Evolutionary conservation across 371 early-diverging fungal genomes (phyloP).

Genomic region (Coemansia sp.): DNA sequence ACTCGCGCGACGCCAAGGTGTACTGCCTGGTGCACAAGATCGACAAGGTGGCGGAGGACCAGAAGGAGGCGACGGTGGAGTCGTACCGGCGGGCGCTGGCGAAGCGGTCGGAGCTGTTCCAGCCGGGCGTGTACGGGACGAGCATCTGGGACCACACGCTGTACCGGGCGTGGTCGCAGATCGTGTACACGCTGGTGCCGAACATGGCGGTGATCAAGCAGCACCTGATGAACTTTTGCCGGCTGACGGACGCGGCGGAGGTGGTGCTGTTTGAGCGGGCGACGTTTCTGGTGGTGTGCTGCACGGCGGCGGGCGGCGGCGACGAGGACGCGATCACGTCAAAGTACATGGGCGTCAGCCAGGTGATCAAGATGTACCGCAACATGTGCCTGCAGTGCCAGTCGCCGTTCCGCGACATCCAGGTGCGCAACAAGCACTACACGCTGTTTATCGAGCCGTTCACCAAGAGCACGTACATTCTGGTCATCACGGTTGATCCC

Average conservation of each 20-base stretch:
- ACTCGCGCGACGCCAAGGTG: conserved; percentile 87
- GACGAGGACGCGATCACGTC: conserved; percentile 63
- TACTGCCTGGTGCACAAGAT: conserved; percentile 96
- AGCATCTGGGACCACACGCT: conserved; percentile 97
- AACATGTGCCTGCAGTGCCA: conserved; percentile 58
- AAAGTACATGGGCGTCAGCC: conserved; percentile 90
- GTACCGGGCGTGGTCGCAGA: conserved; percentile 95
- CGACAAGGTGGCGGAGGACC: conserved; percentile 70
- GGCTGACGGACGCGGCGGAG: conserved; percentile 88
- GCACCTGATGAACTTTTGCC: conserved; percentile 75
- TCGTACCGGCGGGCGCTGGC: conserved; percentile 59
- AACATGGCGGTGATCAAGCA: conserved; percentile 80
- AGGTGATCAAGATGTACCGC: conserved; percentile 85
- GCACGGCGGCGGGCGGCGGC: conserved; percentile 58
- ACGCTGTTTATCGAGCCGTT: conserved; percentile 88
- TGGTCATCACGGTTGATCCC: conserved; percentile 90
- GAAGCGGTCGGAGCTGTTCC: conserved; percentile 68
- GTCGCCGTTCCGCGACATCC: conserved; percentile 86
- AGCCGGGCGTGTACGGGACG: conserved; percentile 77
- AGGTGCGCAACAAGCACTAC: conserved; percentile 78
- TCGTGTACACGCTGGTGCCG: conserved; percentile 92
- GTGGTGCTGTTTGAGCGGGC: conserved; percentile 92
- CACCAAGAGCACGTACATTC: conserved; percentile 91
- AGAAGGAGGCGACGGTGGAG: conserved; percentile 22
- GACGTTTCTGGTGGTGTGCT: conserved; percentile 92